Evolutionary conservation across 768 basidiomycete genomes (phyloP).

Genomic region (Boletus rubroflammeus): DNA sequence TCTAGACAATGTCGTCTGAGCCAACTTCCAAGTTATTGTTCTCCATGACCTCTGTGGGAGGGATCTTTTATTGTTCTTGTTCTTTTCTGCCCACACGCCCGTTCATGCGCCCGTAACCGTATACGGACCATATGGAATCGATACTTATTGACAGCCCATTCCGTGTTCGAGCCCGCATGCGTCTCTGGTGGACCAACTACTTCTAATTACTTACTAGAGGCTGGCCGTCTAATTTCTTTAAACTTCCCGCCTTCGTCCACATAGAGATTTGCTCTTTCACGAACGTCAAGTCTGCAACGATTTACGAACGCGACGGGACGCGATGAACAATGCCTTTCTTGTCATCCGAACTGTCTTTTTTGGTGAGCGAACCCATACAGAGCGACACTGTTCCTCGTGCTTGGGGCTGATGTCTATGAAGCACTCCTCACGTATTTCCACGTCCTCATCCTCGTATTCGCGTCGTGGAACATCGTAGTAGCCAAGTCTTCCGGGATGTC

Average conservation of each 20-base stretch:
- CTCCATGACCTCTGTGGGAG: not conserved
- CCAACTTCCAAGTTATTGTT: conserved; percentile 10
- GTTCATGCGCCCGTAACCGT: not conserved
- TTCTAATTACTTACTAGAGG: conserved; percentile 7
- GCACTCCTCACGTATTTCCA: conserved; percentile 48
- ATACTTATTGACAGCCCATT: conserved; percentile 10
- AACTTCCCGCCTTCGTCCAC: no score
- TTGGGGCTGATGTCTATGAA: conserved; percentile 9
- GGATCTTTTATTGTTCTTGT: conserved; percentile 29
- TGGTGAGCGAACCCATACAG: conserved; percentile 37
- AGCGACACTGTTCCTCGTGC: not conserved
- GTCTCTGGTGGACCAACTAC: conserved; percentile 24
- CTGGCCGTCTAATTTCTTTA: conserved; percentile 10
- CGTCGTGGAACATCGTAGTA: conserved; percentile 53
- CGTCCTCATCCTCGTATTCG: conserved; percentile 50
- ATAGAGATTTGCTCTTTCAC: conserved; percentile 11
- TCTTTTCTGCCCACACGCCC: not conserved
- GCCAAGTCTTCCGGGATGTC: conserved; percentile 33
- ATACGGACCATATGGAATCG: conserved; percentile 4
- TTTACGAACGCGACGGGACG: conserved; percentile 6
- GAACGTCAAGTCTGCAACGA: conserved; percentile 7
- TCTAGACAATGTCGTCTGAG: conserved; percentile 18
- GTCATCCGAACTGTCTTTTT: conserved; percentile 55
- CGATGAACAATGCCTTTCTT: conserved; percentile 52
- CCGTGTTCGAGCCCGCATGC: not conserved